Percentiles rank a stretch among this genome's conserved stretches.
These are phyloP conservation scores for Diophrys sp. DNA, from an alignment of 73 alveolate species.

Conservation along the genomic window DNA sequence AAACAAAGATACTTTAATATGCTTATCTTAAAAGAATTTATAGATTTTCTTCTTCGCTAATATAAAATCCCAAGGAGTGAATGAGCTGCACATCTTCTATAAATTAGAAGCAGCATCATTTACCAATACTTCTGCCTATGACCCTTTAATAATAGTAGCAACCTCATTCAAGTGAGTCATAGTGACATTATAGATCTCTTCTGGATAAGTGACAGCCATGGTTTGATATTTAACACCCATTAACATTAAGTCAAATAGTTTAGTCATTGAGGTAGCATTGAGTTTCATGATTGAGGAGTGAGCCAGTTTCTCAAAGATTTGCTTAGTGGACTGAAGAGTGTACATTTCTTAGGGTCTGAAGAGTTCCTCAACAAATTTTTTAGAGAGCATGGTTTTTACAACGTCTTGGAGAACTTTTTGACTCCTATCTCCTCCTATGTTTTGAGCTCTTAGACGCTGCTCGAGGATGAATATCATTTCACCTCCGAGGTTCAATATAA, in stretches of 20 bases:
- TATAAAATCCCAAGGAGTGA: slow-evolving; percentile 73
- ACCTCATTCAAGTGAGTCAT: slow-evolving; percentile 77
- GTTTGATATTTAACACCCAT: slow-evolving; percentile 92
- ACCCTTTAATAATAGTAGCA: slow-evolving; percentile 56
- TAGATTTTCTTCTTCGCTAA: slow-evolving; percentile 69
- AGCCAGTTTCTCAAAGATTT: slow-evolving; percentile 90
- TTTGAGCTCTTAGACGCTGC: slow-evolving; percentile 88
- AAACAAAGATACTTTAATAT: slow-evolving; percentile 89
- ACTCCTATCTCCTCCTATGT: slow-evolving; percentile 73
- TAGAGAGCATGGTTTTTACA: slow-evolving; percentile 81
- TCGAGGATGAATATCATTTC: slow-evolving; percentile 93
- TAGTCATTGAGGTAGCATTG: slow-evolving; percentile 90
- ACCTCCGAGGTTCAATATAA: slow-evolving; percentile 89
- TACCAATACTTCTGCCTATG: slow-evolving; percentile 57
- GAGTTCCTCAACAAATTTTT: slow-evolving; percentile 86
- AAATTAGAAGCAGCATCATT: slow-evolving; percentile 55
- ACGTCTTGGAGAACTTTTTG: slow-evolving; percentile 85
- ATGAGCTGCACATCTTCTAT: slow-evolving; percentile 48
- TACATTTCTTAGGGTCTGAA: slow-evolving; percentile 83
- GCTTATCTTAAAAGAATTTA: slow-evolving; percentile 88
- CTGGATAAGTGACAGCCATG: slow-evolving; percentile 76
- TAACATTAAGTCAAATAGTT: slow-evolving; percentile 94
- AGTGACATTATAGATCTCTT: slow-evolving; percentile 87
- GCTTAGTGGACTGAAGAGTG: slow-evolving; percentile 80
- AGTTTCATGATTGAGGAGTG: slow-evolving; percentile 96